A percentile compares a stretch with the other conserved stretches of the same genome.
Evolutionary conservation across 1,284 basidiomycete species (phyloP).

Genomic region (Ceratorhiza oryzae-sativae): DNA sequence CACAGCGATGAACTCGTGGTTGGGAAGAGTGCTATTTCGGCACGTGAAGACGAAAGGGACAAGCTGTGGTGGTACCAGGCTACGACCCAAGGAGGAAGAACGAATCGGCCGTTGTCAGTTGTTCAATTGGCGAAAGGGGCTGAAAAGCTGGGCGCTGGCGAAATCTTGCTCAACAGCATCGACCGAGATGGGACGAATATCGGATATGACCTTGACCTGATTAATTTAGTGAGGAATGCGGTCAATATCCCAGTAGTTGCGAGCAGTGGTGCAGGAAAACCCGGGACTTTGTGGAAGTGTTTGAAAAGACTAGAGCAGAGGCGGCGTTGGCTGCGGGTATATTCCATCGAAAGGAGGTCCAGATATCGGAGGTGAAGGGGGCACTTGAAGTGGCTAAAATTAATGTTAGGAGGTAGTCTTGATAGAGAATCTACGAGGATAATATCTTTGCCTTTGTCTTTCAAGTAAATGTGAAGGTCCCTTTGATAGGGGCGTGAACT

Average conservation of each 20-base stretch:
- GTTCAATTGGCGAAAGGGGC: constrained; percentile 90
- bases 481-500: too few species aligned
- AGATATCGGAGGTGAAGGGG: constrained; percentile 72
- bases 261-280: constrained; percentile 87
- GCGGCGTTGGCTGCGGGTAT: constrained; percentile 97
- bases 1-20: constrained; percentile 69
- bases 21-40: constrained; percentile 55
- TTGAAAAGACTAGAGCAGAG: constrained; percentile 80
- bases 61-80: constrained; percentile 99
- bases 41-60: constrained; percentile 64
- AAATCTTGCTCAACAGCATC: constrained; percentile 95
- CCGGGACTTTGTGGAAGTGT: constrained; percentile 88
- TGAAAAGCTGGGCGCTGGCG: constrained; percentile 91
- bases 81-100: constrained; percentile 93
- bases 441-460: too few species aligned
- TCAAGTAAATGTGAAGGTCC: too few species aligned
- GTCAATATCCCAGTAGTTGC: constrained; percentile 95
- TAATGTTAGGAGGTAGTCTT: constrained; percentile 19
- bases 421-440: not conserved
- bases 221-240: constrained; percentile 75
- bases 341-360: constrained; percentile 91
- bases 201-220: constrained; percentile 92
- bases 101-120: constrained; percentile 87
- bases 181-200: constrained; percentile 91
- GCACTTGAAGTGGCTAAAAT: constrained; percentile 20